Conservation (phyloP, 2,329 filamentous ascomycete species). For the Calonectria pseudoreteaudii region DNA sequence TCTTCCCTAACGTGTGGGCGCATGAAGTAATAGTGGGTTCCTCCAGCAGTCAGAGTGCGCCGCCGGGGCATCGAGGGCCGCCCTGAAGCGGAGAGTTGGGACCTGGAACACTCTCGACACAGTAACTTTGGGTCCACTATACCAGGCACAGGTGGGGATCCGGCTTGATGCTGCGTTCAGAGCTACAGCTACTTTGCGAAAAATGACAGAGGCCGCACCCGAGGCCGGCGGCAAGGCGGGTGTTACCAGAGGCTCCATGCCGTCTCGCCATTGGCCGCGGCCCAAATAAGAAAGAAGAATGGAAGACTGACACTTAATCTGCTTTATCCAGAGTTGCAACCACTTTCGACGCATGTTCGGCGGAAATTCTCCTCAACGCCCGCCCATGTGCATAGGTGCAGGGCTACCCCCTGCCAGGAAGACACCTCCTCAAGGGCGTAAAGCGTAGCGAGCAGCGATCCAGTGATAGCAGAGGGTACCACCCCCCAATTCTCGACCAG, state of each 20-base stretch:
- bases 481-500: neutral
- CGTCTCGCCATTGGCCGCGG: neutral
- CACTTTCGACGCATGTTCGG: constrained; percentile 5
- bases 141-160: constrained; percentile 18
- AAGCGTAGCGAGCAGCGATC: constrained; percentile 11
- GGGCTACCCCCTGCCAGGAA: constrained; percentile 32
- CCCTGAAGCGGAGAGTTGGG: constrained; percentile 11
- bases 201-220: neutral
- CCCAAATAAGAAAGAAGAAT: neutral
- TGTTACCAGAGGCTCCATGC: neutral
- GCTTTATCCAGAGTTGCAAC: constrained; percentile 1
- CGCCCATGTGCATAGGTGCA: constrained; percentile 13
- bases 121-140: constrained; percentile 19
- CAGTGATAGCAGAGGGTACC: neutral
- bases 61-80: constrained; percentile 1
- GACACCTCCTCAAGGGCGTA: neutral
- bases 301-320: constrained; percentile 1
- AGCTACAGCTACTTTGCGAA: neutral
- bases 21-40: constrained; percentile 26
- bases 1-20: constrained; percentile 15
- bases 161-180: neutral
- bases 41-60: neutral
- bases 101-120: constrained; percentile 23
- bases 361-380: constrained; percentile 29
- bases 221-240: neutral